These are phyloP conservation scores for Carallia pectinifolia DNA, from an alignment of 345 rosid genomes.

Conservation along the genomic window DNA sequence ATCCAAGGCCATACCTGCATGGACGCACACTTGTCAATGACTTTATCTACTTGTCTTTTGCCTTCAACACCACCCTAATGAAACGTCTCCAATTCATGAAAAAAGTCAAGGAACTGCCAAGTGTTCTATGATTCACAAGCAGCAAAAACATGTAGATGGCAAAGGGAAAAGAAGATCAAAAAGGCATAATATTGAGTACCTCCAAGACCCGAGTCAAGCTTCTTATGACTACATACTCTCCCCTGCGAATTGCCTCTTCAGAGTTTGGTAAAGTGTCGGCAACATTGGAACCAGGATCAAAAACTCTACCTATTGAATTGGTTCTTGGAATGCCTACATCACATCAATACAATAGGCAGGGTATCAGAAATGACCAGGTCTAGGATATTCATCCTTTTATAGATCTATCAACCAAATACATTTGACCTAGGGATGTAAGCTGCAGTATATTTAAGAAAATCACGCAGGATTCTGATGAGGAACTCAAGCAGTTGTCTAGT, in stretches of 20 bases:
- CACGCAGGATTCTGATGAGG: no score
- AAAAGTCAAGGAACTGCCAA: slow-evolving; percentile 22
- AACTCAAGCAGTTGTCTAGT: not conserved
- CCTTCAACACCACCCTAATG: slow-evolving; percentile 97
- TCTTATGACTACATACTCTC: slow-evolving; percentile 89
- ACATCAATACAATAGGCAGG: slow-evolving; percentile 8
- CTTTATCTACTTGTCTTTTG: slow-evolving; percentile 93
- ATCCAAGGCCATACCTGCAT: slow-evolving; percentile 75
- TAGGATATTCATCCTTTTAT: no score
- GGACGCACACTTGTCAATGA: slow-evolving; percentile 95
- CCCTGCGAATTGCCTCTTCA: slow-evolving; percentile 90
- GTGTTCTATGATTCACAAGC: slow-evolving; percentile 14
- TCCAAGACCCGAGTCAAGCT: slow-evolving; percentile 92
- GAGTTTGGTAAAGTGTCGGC: slow-evolving; percentile 70
- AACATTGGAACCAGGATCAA: slow-evolving; percentile 54
- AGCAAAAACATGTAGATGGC: not conserved
- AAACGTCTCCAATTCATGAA: slow-evolving; percentile 25
- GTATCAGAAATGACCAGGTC: slow-evolving; percentile 1
- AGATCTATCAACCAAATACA: not conserved
- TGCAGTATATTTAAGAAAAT: not conserved
- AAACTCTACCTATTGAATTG: slow-evolving; percentile 84
- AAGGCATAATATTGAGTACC: slow-evolving; percentile 41
- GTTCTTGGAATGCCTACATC: slow-evolving; percentile 70
- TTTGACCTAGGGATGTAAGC: no score
- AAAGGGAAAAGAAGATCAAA: slow-evolving; percentile 5